These are phyloP conservation scores for Prosopis cineraria DNA, from an alignment of 306 rosid species.

Conservation along the genomic window DNA sequence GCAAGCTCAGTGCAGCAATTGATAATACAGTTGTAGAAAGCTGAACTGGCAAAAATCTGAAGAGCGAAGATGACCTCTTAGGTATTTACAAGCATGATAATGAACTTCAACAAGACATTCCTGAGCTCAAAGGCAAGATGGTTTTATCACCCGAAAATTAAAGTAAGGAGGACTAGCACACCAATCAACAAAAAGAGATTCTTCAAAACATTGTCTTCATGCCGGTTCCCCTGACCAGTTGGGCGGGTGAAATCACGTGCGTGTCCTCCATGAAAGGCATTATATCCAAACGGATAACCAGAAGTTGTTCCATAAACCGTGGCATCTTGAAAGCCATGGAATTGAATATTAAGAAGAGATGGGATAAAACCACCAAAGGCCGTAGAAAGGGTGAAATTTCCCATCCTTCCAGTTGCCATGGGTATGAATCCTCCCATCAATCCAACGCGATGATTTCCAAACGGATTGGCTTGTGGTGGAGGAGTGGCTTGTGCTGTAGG, in stretches of 20 bases:
- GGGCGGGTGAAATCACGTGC: constrained; percentile 58
- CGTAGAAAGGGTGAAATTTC: constrained; percentile 79
- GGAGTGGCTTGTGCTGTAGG: constrained; percentile 61
- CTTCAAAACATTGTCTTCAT: constrained; percentile 78
- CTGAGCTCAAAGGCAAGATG: neutral
- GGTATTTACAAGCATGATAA: constrained; percentile 47
- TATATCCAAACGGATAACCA: constrained; percentile 70
- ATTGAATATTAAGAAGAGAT: constrained; percentile 73
- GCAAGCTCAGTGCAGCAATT: constrained; percentile 27
- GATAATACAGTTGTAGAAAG: constrained; percentile 34
- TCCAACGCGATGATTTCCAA: constrained; percentile 72
- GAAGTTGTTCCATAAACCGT: constrained; percentile 88
- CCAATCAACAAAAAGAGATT: constrained; percentile 77
- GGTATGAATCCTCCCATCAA: constrained; percentile 88
- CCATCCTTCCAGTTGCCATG: constrained; percentile 74
- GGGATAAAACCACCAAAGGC: constrained; percentile 88
- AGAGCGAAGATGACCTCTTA: constrained; percentile 25
- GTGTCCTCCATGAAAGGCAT: constrained; percentile 70
- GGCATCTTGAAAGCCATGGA: constrained; percentile 83
- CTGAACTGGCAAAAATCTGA: constrained; percentile 26
- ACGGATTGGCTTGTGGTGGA: constrained; percentile 54
- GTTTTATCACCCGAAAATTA: constrained; percentile 67
- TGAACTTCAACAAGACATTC: neutral
- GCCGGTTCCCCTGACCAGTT: constrained; percentile 53
- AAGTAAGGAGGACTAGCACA: constrained; percentile 64